A percentile compares a stretch with the other conserved stretches of the same genome.
Conservation (phyloP, 371 early-diverging fungal genomes). For the Mortierella polycephala region DNA sequence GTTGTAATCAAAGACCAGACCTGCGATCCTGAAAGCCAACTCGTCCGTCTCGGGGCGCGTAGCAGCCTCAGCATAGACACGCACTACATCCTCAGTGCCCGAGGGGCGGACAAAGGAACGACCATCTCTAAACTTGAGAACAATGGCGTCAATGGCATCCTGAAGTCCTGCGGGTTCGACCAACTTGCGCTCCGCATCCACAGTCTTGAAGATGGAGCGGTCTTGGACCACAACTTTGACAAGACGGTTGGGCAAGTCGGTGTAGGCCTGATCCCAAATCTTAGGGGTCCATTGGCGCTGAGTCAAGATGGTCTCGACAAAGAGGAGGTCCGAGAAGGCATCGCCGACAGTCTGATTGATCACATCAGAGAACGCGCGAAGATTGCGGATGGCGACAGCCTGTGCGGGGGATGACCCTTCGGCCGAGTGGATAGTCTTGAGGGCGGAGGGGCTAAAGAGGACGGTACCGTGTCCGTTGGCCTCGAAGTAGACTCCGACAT, state of each 20-base stretch:
- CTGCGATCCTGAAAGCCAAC: constrained; percentile 81
- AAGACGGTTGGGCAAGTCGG: constrained; percentile 93
- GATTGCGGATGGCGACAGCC: constrained; percentile 78
- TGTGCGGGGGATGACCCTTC: constrained; percentile 82
- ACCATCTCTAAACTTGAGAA: constrained; percentile 84
- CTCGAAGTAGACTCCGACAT: constrained; percentile 99
- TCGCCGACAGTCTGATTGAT: constrained; percentile 99
- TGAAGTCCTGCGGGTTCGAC: constrained; percentile 92
- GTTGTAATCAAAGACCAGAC: constrained; percentile 86
- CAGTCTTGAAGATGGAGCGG: constrained; percentile 90
- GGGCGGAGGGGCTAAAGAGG: constrained; percentile 89
- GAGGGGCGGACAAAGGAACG: constrained; percentile 98
- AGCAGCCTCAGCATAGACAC: constrained; percentile 98
- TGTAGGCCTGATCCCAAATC: constrained; percentile 95
- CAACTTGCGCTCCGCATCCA: constrained; percentile 95
- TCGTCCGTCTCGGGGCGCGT: constrained; percentile 87
- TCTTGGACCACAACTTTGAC: constrained; percentile 95
- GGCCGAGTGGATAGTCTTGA: constrained; percentile 77
- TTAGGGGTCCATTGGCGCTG: constrained; percentile 81
- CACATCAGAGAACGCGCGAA: constrained; percentile 87
- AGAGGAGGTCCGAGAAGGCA: constrained; percentile 97
- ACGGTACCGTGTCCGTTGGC: constrained; percentile 99
- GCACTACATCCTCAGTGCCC: constrained; percentile 99
- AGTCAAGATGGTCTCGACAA: constrained; percentile 94
- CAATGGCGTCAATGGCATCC: constrained; percentile 84